These are phyloP conservation scores for Mollisia scopiformis DNA, from an alignment of 2,329 filamentous ascomycete species.

Conservation along the genomic window DNA sequence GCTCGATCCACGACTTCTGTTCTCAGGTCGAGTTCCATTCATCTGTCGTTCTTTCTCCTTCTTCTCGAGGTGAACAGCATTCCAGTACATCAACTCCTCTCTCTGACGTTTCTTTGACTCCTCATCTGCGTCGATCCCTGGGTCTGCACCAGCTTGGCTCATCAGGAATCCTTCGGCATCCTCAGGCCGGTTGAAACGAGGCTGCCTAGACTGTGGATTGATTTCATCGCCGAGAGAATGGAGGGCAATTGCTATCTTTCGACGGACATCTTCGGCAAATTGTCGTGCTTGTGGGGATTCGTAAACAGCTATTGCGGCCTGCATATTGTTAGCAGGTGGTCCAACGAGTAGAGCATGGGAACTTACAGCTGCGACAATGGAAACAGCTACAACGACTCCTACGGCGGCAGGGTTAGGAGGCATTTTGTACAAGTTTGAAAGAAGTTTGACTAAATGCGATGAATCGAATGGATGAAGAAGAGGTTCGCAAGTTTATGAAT, in stretches of 20 bases:
- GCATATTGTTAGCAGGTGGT: slow-evolving; percentile 11
- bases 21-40: slow-evolving; percentile 31
- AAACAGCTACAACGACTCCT: slow-evolving; percentile 38
- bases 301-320: slow-evolving; percentile 51
- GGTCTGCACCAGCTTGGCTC: slow-evolving; percentile 47
- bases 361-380: slow-evolving; percentile 37
- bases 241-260: slow-evolving; percentile 62
- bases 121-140: slow-evolving; percentile 63
- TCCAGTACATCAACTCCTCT: slow-evolving; percentile 70
- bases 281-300: slow-evolving; percentile 66
- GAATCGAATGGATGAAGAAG: background rate
- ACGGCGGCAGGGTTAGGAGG: slow-evolving; percentile 36
- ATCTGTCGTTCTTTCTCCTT: slow-evolving; percentile 40
- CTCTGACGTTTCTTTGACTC: slow-evolving; percentile 62
- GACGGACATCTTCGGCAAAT: slow-evolving; percentile 62
- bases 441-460: background rate
- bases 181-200: slow-evolving; percentile 66
- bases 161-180: slow-evolving; percentile 66
- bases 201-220: slow-evolving; percentile 42
- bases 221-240: slow-evolving; percentile 62
- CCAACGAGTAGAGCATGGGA: slow-evolving; percentile 1
- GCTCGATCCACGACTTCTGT: slow-evolving; percentile 30
- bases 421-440: slow-evolving; percentile 26
- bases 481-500: background rate
- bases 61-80: slow-evolving; percentile 56